phyloP scores from a whole-genome alignment of 2,329 filamentous ascomycete genomes.

The Nigrospora osmanthi region DNA sequence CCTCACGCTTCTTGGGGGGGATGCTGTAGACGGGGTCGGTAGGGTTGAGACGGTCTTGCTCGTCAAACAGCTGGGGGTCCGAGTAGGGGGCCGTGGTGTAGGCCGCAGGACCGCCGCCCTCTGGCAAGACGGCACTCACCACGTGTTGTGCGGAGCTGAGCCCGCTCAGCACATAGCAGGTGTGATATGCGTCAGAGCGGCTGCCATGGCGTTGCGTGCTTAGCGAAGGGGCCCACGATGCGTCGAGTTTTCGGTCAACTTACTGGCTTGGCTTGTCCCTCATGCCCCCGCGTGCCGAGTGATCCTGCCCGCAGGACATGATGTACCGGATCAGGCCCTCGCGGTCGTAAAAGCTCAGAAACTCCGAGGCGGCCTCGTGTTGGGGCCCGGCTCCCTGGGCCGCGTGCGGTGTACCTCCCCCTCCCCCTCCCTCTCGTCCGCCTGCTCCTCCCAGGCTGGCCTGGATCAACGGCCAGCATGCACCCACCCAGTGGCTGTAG shows the following conservation, averaged over 20 bases:
- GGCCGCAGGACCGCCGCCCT: conserved; percentile 28
- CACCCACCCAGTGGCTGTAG: conserved; percentile 96
- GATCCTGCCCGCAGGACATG: conserved; percentile 76
- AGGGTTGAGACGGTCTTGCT: conserved; percentile 59
- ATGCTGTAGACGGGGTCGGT: conserved; percentile 84
- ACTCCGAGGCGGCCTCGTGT: conserved; percentile 12
- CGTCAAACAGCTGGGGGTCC: conserved; percentile 58
- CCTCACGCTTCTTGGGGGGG: conserved; percentile 60
- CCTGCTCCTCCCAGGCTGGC: conserved; percentile 45
- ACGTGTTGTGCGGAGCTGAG: conserved; percentile 75
- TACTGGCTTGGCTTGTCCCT: conserved; percentile 90
- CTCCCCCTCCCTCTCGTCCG: too few relatives aligned
- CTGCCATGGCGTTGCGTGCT: conserved; percentile 30
- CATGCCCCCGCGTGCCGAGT: conserved; percentile 65
- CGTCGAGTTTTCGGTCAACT: conserved; percentile 25
- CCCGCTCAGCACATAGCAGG: conserved; percentile 83
- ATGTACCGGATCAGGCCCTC: conserved; percentile 87
- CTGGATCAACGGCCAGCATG: conserved; percentile 88
- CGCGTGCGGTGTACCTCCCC: conserved; percentile 34
- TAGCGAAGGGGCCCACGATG: neutral
- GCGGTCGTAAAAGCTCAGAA: conserved; percentile 54
- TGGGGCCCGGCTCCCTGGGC: conserved; percentile 11
- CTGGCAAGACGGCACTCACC: conserved; percentile 24
- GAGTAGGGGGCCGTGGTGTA: conserved; percentile 36
- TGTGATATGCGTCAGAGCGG: conserved; percentile 81